Base-by-base conservation (phyloP, 169 alveolate genomes). In the Eimeria zaria region DNA sequence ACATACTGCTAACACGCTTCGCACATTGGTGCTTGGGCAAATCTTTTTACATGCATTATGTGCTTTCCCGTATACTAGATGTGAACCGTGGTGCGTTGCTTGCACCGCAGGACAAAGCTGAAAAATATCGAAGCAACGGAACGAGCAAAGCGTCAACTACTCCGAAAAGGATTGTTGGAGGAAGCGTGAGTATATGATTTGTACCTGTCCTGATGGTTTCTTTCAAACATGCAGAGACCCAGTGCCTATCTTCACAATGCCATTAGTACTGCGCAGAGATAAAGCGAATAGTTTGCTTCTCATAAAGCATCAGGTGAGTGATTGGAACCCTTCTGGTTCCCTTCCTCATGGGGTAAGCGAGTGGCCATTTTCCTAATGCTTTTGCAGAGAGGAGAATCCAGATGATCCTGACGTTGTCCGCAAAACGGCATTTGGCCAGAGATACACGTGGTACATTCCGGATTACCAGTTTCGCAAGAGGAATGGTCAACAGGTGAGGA, bases 91-190 rank as follows among this genome's bases (percentile, higher is more conserved):
- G 36, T 46, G 60, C 22, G 89, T 20, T 53, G 55, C 9, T 18
- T 83, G 73, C 46, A 55, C 27, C 51, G 92, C 95, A 96, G 97
- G 16, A 60, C 55, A 30, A 96, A 96, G 91, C 90, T 96, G 85
- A 96, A 96, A 92, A 96, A 96, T 67, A 96, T 96, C 62, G 97
- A 96, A 74, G 97, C 97, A 30, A 96, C 97, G 39, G 97, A 96
- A 80, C 87, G 88, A 62, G 97, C 97, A 55, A 96, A 92, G 93
- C 94, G 97, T 44, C 85, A 93, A 51, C 71, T 90, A 58, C 96
- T 96, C 51, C 85, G 94, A 60, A 74, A 76, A 41, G 97, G 96
- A 11, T n/a, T 85, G 71, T 87, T 85, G n/a, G 97, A 74, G 67
- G 97, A 83, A 39, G 91, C 80, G 96, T 89, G 84, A 71, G 97